phyloP scores from a whole-genome alignment of 2,329 filamentous ascomycete species.

The Leptographium wingfieldii region DNA sequence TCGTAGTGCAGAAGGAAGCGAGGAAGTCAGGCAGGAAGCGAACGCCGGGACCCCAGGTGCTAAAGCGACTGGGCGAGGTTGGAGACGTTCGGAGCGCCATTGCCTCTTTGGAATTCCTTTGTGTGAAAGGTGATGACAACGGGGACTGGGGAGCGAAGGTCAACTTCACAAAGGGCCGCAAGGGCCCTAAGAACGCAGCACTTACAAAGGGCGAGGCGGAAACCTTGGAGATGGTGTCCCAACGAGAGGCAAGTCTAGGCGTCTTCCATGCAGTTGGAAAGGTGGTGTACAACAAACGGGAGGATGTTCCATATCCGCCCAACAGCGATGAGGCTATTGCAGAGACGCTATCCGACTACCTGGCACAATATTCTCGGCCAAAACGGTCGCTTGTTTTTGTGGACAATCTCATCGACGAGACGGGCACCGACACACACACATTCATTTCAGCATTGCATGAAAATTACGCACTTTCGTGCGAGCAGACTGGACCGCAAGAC shows the following conservation, averaged over 20 bases:
- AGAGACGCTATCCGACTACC: conserved; percentile 46
- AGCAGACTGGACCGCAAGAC: conserved; percentile 36
- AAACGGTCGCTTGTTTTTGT: conserved; percentile 53
- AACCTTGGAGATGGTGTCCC: conserved; percentile 67
- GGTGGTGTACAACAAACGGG: conserved; percentile 90
- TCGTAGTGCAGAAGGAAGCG: conserved; percentile 76
- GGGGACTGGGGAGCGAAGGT: conserved; percentile 66
- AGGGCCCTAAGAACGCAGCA: conserved; percentile 38
- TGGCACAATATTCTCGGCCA: conserved; percentile 44
- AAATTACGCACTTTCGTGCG: conserved; percentile 82
- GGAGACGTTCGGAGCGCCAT: conserved; percentile 91
- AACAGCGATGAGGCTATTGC: conserved; percentile 25
- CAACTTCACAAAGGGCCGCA: conserved; percentile 56
- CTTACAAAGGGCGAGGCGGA: conserved; percentile 70
- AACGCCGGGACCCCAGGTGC: conserved; percentile 64
- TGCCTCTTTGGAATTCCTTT: conserved; percentile 84
- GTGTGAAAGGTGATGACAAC: conserved; percentile 64
- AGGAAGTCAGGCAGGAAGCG: conserved; percentile 60
- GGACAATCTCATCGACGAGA: conserved; percentile 79
- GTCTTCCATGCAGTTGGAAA: conserved; percentile 96
- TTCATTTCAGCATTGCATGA: conserved; percentile 34
- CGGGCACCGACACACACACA: conserved; percentile 69
- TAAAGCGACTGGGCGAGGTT: conserved; percentile 70
- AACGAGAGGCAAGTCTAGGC: conserved; percentile 78
- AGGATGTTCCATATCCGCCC: conserved; percentile 34